Percentiles rank a stretch among this genome's conserved stretches.
Evolutionary conservation across 2,329 filamentous ascomycete genomes (phyloP).

Genomic region (Phyllachora maydis): DNA sequence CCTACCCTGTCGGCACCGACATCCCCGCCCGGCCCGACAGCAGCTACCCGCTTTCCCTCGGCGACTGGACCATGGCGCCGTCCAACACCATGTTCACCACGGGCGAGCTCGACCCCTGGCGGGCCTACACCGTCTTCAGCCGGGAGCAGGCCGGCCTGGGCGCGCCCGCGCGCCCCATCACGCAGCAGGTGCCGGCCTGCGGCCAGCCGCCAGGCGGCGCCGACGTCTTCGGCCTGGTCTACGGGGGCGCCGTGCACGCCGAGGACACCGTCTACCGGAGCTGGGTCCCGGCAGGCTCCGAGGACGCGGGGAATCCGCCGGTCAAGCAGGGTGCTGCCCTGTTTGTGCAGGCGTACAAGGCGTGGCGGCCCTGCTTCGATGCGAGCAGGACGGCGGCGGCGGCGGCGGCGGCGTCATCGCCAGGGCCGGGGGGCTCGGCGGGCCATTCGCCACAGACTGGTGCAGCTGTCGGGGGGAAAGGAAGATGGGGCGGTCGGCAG

Average conservation of each 20-base stretch:
- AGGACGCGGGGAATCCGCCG: slow-evolving; percentile 1
- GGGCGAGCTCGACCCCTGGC: slow-evolving; percentile 12
- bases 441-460: no score
- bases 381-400: slow-evolving; percentile 1
- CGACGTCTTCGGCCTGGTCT: slow-evolving; percentile 3
- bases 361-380: slow-evolving; percentile 1
- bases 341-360: slow-evolving; percentile 1
- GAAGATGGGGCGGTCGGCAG: no score
- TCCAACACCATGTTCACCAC: slow-evolving; percentile 9
- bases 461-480: no score
- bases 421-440: no score
- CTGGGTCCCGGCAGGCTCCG: neutral
- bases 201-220: slow-evolving; percentile 1
- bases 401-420: no score
- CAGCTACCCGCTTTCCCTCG: slow-evolving; percentile 1
- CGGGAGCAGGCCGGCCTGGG: slow-evolving; percentile 2
- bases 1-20: neutral
- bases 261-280: slow-evolving; percentile 1
- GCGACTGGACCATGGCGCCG: slow-evolving; percentile 10
- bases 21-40: slow-evolving; percentile 2
- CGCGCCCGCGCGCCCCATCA: slow-evolving; percentile 2
- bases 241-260: slow-evolving; percentile 3
- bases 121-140: slow-evolving; percentile 2
- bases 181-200: slow-evolving; percentile 2
- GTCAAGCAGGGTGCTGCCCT: neutral